Evolutionary conservation across 148 eudicot genomes (phyloP).

Genomic region (Spergularia marina): DNA sequence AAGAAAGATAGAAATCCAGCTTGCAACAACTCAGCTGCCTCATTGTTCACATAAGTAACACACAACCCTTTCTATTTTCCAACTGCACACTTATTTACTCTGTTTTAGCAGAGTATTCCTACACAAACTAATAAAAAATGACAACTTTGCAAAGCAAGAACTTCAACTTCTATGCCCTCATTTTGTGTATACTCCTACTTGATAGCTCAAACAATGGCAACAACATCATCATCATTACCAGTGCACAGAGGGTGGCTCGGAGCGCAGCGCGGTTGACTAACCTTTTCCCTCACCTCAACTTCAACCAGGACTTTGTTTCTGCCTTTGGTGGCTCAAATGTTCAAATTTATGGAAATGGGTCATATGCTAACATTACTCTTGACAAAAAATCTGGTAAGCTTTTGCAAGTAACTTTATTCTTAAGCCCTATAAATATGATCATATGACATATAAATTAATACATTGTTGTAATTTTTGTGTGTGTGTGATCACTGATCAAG

Average conservation of each 20-base stretch:
- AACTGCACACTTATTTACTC: not conserved
- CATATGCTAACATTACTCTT: conserved; percentile 53
- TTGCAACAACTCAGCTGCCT: conserved; percentile 69
- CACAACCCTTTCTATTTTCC: conserved; percentile 1
- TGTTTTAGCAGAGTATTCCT: no score
- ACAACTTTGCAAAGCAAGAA: conserved; percentile 24
- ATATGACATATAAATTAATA: not conserved
- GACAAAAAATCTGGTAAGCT: conserved; percentile 59
- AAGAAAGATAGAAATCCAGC: conserved; percentile 42
- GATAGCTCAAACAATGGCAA: conserved; percentile 18
- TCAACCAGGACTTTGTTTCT: conserved; percentile 44
- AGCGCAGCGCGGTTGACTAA: conserved; percentile 45
- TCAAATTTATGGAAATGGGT: conserved; percentile 50
- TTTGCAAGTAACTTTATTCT: not conserved
- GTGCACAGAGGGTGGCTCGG: conserved; percentile 45
- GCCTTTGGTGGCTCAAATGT: conserved; percentile 58
- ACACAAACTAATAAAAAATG: conserved; percentile 32
- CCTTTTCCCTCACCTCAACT: conserved; percentile 41
- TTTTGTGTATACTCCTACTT: conserved; percentile 12
- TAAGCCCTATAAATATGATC: not conserved
- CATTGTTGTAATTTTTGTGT: not conserved
- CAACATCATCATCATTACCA: not conserved
- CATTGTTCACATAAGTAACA: conserved; percentile 14
- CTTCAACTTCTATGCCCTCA: not conserved
- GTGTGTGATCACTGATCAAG: conserved; percentile 1